Conservation (phyloP, 2,329 filamentous ascomycete genomes). For the Aureobasidium sp. region DNA sequence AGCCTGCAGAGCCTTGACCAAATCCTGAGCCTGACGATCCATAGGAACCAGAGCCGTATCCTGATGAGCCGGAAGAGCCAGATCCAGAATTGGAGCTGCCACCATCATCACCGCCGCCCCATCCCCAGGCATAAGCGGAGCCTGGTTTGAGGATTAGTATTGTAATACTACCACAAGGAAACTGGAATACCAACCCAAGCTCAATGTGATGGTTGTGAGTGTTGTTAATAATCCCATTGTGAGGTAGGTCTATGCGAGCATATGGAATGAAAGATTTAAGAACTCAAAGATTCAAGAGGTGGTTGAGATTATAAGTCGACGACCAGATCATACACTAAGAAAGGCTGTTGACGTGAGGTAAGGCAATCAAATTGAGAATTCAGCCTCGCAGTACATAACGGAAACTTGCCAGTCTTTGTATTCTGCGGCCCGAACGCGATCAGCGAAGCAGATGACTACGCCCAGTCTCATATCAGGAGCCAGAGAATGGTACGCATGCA, state of each 20-base stretch:
- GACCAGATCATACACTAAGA: not conserved
- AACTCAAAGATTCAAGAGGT: not conserved
- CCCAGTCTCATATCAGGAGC: not conserved
- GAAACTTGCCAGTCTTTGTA: not conserved
- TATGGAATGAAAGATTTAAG: not conserved
- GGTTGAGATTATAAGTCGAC: not conserved
- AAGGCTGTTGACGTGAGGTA: not conserved
- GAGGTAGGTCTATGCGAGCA: not conserved
- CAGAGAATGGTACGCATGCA: not conserved
- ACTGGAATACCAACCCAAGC: not conserved
- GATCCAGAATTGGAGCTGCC: not conserved
- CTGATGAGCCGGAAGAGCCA: not conserved
- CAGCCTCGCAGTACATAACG: not conserved
- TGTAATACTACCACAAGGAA: not conserved
- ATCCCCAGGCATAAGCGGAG: conserved; percentile 5
- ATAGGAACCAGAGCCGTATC: conserved; percentile 3
- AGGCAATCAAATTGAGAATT: not conserved
- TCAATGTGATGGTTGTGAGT: not conserved
- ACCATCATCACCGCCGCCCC: not conserved
- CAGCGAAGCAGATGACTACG: conserved; percentile 1
- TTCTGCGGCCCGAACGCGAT: not conserved
- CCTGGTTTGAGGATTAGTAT: not conserved
- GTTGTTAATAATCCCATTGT: not conserved
- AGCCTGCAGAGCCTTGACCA: not conserved
- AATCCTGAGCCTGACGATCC: not conserved